Percentiles rank a stretch among this genome's conserved stretches.
phyloP scores from a whole-genome alignment of 1,284 basidiomycete species.

The Apiotrichum brassicae region DNA sequence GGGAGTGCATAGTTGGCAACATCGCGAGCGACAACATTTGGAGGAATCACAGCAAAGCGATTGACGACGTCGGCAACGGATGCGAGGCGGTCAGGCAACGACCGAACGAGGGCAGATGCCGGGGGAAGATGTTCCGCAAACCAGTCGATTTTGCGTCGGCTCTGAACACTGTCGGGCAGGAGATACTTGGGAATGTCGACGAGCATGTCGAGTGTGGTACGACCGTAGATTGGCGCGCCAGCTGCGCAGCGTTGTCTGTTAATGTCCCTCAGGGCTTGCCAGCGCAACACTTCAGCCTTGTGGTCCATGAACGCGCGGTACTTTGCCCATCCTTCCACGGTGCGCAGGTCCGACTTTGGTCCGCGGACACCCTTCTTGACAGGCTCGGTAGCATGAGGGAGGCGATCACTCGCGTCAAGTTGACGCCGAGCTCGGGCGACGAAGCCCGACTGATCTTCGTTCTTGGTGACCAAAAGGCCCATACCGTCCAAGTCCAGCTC shows the following conservation, averaged over 20 bases:
- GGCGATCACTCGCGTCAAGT: conserved; percentile 64
- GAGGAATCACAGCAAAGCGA: conserved; percentile 76
- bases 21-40: conserved; percentile 69
- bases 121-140: conserved; percentile 46
- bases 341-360: conserved; percentile 61
- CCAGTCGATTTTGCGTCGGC: conserved; percentile 32
- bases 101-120: conserved; percentile 54
- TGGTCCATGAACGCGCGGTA: conserved; percentile 58
- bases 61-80: conserved; percentile 58
- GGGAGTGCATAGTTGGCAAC: conserved; percentile 51
- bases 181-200: conserved; percentile 50
- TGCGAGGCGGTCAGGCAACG: conserved; percentile 58
- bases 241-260: conserved; percentile 67
- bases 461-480: conserved; percentile 59
- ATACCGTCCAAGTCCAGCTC: conserved; percentile 61
- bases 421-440: conserved; percentile 54
- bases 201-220: conserved; percentile 55
- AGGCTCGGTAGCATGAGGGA: conserved; percentile 57
- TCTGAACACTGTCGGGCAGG: conserved; percentile 54
- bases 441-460: conserved; percentile 48
- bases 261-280: conserved; percentile 65
- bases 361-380: conserved; percentile 51
- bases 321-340: conserved; percentile 63
- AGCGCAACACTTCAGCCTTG: conserved; percentile 55
- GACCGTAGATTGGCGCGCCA: conserved; percentile 58